phyloP scores from a whole-genome alignment of 2,329 filamentous ascomycete genomes.

The Emmonsiellopsis sp. region DNA sequence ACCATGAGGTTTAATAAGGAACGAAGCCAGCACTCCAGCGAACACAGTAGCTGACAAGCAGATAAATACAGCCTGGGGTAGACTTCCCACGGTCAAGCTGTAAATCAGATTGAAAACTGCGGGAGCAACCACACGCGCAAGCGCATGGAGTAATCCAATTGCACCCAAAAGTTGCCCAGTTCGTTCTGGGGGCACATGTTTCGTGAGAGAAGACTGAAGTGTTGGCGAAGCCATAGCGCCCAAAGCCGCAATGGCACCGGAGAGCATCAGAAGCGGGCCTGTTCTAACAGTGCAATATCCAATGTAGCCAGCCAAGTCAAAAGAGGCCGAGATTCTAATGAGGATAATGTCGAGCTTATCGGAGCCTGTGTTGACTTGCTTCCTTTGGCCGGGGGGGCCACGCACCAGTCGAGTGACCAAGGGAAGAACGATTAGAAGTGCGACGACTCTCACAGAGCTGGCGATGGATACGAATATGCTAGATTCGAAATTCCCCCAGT shows the following conservation, averaged over 20 bases:
- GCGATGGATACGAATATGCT: slow-evolving; percentile 73
- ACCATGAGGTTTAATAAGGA: slow-evolving; percentile 67
- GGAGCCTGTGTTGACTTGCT: slow-evolving; percentile 54
- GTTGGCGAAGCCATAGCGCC: slow-evolving; percentile 82
- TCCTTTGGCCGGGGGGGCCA: slow-evolving; percentile 17
- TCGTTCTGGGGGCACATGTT: slow-evolving; percentile 74
- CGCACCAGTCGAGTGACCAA: slow-evolving; percentile 67
- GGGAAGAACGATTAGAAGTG: slow-evolving; percentile 67
- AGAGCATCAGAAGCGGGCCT: slow-evolving; percentile 56
- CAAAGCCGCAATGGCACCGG: slow-evolving; percentile 63
- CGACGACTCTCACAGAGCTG: slow-evolving; percentile 65
- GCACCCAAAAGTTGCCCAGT: slow-evolving; percentile 85
- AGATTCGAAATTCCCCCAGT: slow-evolving; percentile 73
- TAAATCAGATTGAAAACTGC: slow-evolving; percentile 81
- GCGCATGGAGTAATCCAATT: slow-evolving; percentile 72
- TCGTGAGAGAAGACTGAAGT: slow-evolving; percentile 74
- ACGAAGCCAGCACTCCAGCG: slow-evolving; percentile 55
- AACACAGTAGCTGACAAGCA: slow-evolving; percentile 59
- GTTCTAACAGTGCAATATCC: slow-evolving; percentile 62
- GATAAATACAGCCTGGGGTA: slow-evolving; percentile 76
- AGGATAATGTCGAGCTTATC: slow-evolving; percentile 69
- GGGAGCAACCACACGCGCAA: slow-evolving; percentile 70
- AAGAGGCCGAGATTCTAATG: slow-evolving; percentile 63
- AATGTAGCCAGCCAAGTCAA: slow-evolving; percentile 65
- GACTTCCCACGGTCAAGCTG: slow-evolving; percentile 65